Base-by-base conservation (phyloP, 129 eudicot species). In the Escallonia herrerae region DNA sequence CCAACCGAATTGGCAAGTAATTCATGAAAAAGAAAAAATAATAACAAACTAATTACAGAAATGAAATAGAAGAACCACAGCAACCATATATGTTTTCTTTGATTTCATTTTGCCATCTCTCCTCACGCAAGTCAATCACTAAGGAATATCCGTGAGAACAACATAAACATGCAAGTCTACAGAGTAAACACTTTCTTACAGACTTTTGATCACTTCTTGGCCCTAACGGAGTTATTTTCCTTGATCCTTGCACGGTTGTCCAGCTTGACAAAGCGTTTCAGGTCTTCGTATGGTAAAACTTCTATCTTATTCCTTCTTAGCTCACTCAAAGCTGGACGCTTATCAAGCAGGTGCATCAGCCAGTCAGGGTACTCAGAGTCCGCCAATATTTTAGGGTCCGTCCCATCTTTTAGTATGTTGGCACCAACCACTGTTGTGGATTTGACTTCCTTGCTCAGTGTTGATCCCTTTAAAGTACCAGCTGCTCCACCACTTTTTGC, bases 291-390 rank as follows among this genome's bases (percentile, higher is more conserved):
- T 4, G 86, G 77, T 13, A 88, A 91, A 65, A 74, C 63, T 77
- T 88, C 82, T 2, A 77, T 67, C 50, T 83, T 80, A 57, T 73
- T 88, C 80, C 98, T 91, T 74, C 90, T 80, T 33, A 88, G 87
- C 72, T 81, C 96, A 77, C 98, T 91, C 71, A 91, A 67, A 2
- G 95, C 91, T 0, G 87, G 96, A 54, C 85, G 82, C 67, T 85
- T 91, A 63, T 85, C 95, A 7, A 91, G 72, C 39, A 91, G 78
- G 66, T 74, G 95, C 85, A 82, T 85, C 37, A 91, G 76, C 96
- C 96, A 91, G 48, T 87, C 96, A 0, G 98, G 98, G 60, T 91
- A 91, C 53, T 91, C 98, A 40, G 98, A 88, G 50, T 91, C 96
- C 0, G 95, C 72, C 69, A 87, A 54, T 7, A 67, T 14, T 52